Evolutionary conservation across 1,139 yeast species (phyloP), one percentile per base, ranked within the genome.

Genomic region (Dujonia santamariae): DNA sequence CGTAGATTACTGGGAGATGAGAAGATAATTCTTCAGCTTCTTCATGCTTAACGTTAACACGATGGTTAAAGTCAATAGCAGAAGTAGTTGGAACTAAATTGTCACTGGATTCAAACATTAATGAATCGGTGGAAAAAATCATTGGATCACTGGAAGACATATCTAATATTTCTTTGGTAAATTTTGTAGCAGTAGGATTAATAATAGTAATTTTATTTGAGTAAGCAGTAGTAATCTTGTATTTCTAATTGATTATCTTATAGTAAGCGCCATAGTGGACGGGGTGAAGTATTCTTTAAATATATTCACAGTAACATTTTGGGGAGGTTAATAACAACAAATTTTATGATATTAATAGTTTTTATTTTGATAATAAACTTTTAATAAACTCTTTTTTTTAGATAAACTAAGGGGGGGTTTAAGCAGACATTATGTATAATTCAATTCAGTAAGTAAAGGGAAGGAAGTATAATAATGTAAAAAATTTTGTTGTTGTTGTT

Each of bases 341-440:
- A n/a, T n/a, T n/a, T 37, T 39, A 34, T 21, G 37, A 39, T 37
- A 41, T 43, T 40, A 44, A 42, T 35, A 38, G 39, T 45, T 44
- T 40, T 35, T 30, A 23, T 36, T 30, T 34, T 37, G 26, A 27
- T 36, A 30, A 35, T 32, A 38, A 43, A 40, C 33, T 32, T 22
- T 36, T 36, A 34, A 35, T 31, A 30, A 20, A 32, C 36, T 34
- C 34, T 33, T 31, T 25, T 28, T 37, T 26, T 30, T 30, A 14
- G 30, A 26, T 30, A 30, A 37, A 36, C 26, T 29, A 26, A 24
- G 38, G 39, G 41, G n/a, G 37, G 48, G 54, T 59, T 61, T 61
- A 61, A 50, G 63, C 63, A 57, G 61, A 59, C 67, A 61, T 61
- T 47, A 51, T 55, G 42, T 42, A 29, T 29, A 29, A 26, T 29